Conservation (phyloP, 768 basidiomycete genomes). For the Bullera alba region DNA sequence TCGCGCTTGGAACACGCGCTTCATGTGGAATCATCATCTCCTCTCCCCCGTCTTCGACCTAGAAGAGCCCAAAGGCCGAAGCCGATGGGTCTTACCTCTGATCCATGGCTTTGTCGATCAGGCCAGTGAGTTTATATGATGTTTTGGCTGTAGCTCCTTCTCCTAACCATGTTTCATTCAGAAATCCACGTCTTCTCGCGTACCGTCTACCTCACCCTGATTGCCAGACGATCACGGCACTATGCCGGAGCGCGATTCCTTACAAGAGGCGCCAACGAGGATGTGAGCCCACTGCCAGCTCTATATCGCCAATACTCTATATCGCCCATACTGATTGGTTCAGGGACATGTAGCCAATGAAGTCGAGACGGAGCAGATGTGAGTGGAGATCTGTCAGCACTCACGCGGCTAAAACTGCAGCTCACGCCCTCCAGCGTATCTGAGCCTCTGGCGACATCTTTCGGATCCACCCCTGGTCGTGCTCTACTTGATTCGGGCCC, state of each 20-base stretch:
- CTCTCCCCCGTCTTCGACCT: slow-evolving; percentile 60
- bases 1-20: slow-evolving; percentile 69
- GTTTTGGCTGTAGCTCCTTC: background rate
- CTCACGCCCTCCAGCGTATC: slow-evolving; percentile 37
- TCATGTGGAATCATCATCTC: slow-evolving; percentile 92
- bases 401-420: slow-evolving; percentile 1
- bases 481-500: slow-evolving; percentile 4
- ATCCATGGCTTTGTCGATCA: slow-evolving; percentile 97
- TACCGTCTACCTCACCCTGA: slow-evolving; percentile 86
- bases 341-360: slow-evolving; percentile 98
- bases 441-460: slow-evolving; percentile 40
- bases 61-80: slow-evolving; percentile 44
- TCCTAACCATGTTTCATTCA: no score
- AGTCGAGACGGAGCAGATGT: slow-evolving; percentile 95
- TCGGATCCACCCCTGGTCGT: slow-evolving; percentile 11
- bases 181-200: slow-evolving; percentile 85
- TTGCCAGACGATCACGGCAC: slow-evolving; percentile 86
- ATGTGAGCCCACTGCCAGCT: slow-evolving; percentile 51
- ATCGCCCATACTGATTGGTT: background rate
- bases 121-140: slow-evolving; percentile 63
- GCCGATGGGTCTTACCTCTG: slow-evolving; percentile 81
- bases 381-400: background rate
- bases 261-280: slow-evolving; percentile 87
- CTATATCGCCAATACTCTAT: background rate
- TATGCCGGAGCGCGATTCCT: slow-evolving; percentile 93